Evolutionary conservation across 2,329 filamentous ascomycete species (phyloP).

Genomic region (Apiospora rasikravindrae): DNA sequence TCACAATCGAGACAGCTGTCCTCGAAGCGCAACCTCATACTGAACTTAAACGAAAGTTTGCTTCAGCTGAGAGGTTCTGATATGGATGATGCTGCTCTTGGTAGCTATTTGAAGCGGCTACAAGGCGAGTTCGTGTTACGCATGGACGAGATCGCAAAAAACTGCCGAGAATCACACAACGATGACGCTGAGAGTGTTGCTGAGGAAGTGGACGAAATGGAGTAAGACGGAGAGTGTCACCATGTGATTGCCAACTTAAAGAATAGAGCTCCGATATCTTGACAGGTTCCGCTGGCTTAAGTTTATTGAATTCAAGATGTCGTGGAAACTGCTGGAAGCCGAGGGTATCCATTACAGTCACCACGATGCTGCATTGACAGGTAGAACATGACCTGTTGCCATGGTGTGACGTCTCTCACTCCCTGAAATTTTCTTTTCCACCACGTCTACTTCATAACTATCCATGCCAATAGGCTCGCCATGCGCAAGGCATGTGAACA

Average conservation of each 20-base stretch:
- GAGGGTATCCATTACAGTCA: not conserved
- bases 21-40: constrained; percentile 73
- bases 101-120: constrained; percentile 67
- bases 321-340: not conserved
- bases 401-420: not conserved
- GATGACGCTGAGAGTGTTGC: not conserved
- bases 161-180: not conserved
- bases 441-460: not conserved
- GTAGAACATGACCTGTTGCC: not conserved
- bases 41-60: constrained; percentile 75
- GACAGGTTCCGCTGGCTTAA: not conserved
- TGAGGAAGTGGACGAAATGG: not conserved
- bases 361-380: not conserved
- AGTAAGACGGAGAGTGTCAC: not conserved
- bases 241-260: not conserved
- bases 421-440: not conserved
- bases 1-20: constrained; percentile 64
- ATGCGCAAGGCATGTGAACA: not conserved
- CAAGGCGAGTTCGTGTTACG: constrained; percentile 76
- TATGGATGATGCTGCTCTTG: constrained; percentile 68
- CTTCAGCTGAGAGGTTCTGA: constrained; percentile 68
- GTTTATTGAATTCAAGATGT: not conserved
- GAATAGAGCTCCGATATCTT: not conserved
- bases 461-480: not conserved
- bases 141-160: constrained; percentile 70